Conservation (phyloP, 2,329 filamentous ascomycete genomes). For the Penicillium sp. region DNA sequence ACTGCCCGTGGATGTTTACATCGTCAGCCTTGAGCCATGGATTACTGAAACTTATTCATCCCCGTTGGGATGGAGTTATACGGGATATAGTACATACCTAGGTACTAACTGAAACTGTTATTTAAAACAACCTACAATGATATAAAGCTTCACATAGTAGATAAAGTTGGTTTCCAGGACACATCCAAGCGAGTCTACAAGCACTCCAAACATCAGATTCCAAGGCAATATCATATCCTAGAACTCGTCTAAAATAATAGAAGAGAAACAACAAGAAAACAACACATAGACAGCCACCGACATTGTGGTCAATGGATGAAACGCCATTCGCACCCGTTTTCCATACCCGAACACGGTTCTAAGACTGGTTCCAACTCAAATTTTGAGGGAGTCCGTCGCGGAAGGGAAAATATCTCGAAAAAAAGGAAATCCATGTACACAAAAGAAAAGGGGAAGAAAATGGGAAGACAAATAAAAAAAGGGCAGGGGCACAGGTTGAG, state of each 20-base stretch:
- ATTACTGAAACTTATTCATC: too few species aligned
- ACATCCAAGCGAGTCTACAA: background rate
- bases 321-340: constrained; percentile 47
- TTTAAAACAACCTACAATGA: background rate
- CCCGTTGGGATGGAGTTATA: too few species aligned
- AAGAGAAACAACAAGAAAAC: constrained; percentile 20
- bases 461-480: constrained; percentile 18
- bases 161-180: background rate
- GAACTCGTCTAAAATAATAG: constrained; percentile 31
- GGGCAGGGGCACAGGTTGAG: constrained; percentile 20
- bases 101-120: too few species aligned
- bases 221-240: constrained; percentile 33
- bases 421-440: constrained; percentile 43
- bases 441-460: constrained; percentile 32
- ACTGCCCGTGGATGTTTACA: too few species aligned
- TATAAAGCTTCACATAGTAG: background rate
- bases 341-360: constrained; percentile 47
- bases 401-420: constrained; percentile 37
- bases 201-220: constrained; percentile 14
- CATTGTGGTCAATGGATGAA: constrained; percentile 35
- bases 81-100: too few species aligned
- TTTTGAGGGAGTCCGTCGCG: constrained; percentile 28
- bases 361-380: constrained; percentile 40
- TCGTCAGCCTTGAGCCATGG: too few species aligned
- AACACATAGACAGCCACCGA: constrained; percentile 33